Evolutionary conservation across 2,329 filamentous ascomycete species (phyloP).

Genomic region (Aspergillus aculeatus): DNA sequence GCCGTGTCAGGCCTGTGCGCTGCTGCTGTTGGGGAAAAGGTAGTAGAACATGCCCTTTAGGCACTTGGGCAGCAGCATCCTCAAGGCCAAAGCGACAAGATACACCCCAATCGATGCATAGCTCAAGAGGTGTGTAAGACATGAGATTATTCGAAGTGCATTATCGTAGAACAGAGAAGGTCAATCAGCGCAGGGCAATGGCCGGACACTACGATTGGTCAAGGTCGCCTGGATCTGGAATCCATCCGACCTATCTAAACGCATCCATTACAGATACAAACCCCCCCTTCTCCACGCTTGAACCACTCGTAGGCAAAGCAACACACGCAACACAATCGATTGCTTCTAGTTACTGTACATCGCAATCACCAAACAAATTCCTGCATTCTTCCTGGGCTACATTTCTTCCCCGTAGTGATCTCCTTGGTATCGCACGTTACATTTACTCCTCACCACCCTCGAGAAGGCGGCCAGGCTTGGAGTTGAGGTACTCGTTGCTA

Average conservation of each 20-base stretch:
- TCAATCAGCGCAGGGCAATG: neutral
- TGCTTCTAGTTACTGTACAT: constrained; percentile 47
- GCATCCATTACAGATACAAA: constrained; percentile 4
- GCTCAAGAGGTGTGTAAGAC: neutral
- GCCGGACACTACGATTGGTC: neutral
- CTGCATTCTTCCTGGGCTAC: constrained; percentile 9
- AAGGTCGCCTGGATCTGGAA: neutral
- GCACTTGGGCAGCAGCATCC: constrained; percentile 4
- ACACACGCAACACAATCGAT: constrained; percentile 23
- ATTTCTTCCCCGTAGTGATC: neutral
- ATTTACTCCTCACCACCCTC: constrained; percentile 37
- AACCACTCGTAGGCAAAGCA: constrained; percentile 8
- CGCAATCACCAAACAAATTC: constrained; percentile 31
- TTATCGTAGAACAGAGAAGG: neutral
- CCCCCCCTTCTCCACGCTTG: neutral
- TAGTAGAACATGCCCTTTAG: neutral
- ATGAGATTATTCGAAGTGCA: too few relatives aligned
- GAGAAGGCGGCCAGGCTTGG: constrained; percentile 46
- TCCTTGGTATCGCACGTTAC: constrained; percentile 8
- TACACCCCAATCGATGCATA: neutral
- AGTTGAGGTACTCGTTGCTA: constrained; percentile 53
- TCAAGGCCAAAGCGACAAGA: neutral
- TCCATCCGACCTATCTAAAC: constrained; percentile 4
- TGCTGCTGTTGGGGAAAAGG: neutral
- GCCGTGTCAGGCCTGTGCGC: neutral